A percentile compares a stretch with the other conserved stretches of the same genome.
Evolutionary conservation across 129 eudicot genomes (phyloP).

Genomic region (Lactuca saligna): DNA sequence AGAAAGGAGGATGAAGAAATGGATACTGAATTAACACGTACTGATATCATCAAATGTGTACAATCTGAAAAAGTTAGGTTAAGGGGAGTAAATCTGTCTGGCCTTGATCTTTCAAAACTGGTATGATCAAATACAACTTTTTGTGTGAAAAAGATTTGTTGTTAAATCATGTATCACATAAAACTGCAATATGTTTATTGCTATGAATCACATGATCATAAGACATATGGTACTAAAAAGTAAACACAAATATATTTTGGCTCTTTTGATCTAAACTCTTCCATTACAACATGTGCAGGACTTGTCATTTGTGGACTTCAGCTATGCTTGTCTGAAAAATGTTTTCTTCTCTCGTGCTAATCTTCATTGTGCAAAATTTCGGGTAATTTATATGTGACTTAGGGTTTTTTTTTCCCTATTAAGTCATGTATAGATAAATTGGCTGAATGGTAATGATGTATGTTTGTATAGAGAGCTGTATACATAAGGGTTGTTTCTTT

Average conservation of each 20-base stretch:
- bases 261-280: not conserved
- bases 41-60: slow-evolving; percentile 83
- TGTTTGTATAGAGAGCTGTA: no score
- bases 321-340: slow-evolving; percentile 75
- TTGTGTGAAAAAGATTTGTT: slow-evolving; percentile 10
- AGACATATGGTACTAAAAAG: not conserved
- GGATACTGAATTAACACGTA: slow-evolving; percentile 78
- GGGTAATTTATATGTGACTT: slow-evolving; percentile 41
- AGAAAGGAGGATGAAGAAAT: slow-evolving; percentile 69
- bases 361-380: slow-evolving; percentile 93
- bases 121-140: slow-evolving; percentile 37
- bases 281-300: slow-evolving; percentile 56
- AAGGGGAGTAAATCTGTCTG: slow-evolving; percentile 92
- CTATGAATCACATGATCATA: not conserved
- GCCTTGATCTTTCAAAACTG: slow-evolving; percentile 95
- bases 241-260: not conserved
- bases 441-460: not conserved
- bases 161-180: slow-evolving; percentile 1
- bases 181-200: slow-evolving; percentile 12
- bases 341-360: slow-evolving; percentile 97
- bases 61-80: slow-evolving; percentile 85
- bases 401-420: not conserved
- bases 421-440: not conserved
- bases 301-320: slow-evolving; percentile 89
- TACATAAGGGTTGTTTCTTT: no score